A percentile compares a stretch with the other conserved stretches of the same genome.
Evolutionary conservation across 192 early-diverging fungal genomes (phyloP).

Genomic region (Coemansia sp.): DNA sequence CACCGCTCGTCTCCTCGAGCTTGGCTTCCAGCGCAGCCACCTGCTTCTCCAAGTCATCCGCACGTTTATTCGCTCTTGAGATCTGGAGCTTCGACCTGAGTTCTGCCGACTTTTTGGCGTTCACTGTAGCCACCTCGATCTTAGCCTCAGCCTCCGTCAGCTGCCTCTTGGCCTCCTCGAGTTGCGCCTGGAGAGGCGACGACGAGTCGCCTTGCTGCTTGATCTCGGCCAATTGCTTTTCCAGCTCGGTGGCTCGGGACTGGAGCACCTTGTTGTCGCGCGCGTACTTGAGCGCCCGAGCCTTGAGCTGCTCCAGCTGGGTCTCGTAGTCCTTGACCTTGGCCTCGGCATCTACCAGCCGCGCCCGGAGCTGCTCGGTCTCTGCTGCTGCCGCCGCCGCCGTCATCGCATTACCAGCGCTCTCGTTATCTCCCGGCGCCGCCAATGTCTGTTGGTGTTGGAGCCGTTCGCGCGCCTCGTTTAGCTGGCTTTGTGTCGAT

Average conservation of each 20-base stretch:
- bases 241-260: constrained; percentile 25
- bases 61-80: constrained; percentile 50
- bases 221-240: constrained; percentile 25
- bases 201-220: not conserved
- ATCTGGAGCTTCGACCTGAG: constrained; percentile 57
- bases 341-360: constrained; percentile 44
- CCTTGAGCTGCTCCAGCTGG: constrained; percentile 49
- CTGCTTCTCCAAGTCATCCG: constrained; percentile 44
- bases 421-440: not conserved
- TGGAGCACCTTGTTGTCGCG: constrained; percentile 51
- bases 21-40: constrained; percentile 33
- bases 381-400: constrained; percentile 17
- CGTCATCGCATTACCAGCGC: too few relatives aligned
- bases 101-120: constrained; percentile 44
- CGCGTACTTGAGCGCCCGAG: constrained; percentile 31
- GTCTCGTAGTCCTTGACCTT: constrained; percentile 35
- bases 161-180: constrained; percentile 44
- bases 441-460: not conserved
- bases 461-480: constrained; percentile 22
- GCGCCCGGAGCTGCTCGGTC: constrained; percentile 58
- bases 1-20: constrained; percentile 11
- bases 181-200: constrained; percentile 25
- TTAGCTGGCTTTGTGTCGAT: constrained; percentile 8
- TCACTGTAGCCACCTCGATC: constrained; percentile 40
- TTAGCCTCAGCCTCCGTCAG: constrained; percentile 43